Percentiles rank a stretch among this genome's conserved stretches.
Evolutionary conservation across 805 yeast genomes (phyloP).

Genomic region (Schizosaccharomyces japonicus): DNA sequence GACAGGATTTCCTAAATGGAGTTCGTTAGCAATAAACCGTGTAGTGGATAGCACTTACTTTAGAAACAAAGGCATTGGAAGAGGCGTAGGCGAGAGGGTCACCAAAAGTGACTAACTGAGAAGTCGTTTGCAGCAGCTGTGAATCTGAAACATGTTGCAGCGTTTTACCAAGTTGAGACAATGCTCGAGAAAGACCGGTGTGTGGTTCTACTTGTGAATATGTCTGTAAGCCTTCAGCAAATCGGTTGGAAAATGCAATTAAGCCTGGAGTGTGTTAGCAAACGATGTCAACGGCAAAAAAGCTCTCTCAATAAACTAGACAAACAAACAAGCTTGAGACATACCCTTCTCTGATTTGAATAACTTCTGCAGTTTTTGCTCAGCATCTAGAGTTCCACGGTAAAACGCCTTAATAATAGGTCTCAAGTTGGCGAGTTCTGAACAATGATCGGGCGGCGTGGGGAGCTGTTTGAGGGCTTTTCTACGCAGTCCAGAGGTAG

Average conservation of each 20-base stretch:
- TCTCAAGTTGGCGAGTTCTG: slow-evolving; percentile 60
- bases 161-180: slow-evolving; percentile 55
- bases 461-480: slow-evolving; percentile 77
- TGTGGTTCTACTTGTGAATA: slow-evolving; percentile 25
- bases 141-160: slow-evolving; percentile 51
- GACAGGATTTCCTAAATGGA: slow-evolving; percentile 46
- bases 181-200: slow-evolving; percentile 50
- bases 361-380: slow-evolving; percentile 33
- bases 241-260: neutral
- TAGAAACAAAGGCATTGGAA: slow-evolving; percentile 62
- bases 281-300: neutral
- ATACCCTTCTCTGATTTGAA: slow-evolving; percentile 23
- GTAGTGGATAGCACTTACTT: slow-evolving; percentile 13
- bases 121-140: slow-evolving; percentile 43
- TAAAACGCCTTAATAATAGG: slow-evolving; percentile 66
- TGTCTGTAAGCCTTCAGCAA: too few species aligned
- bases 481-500: slow-evolving; percentile 69
- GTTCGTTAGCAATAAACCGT: neutral
- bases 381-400: slow-evolving; percentile 27
- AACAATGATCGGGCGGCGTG: slow-evolving; percentile 73
- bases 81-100: slow-evolving; percentile 45
- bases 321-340: slow-evolving; percentile 15
- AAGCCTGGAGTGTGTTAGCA: neutral
- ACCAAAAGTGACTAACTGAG: slow-evolving; percentile 49
- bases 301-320: neutral